These are phyloP conservation scores for Lasiosphaeriaceae sp. DNA, from an alignment of 495 filamentous ascomycete genomes.

Conservation along the genomic window DNA sequence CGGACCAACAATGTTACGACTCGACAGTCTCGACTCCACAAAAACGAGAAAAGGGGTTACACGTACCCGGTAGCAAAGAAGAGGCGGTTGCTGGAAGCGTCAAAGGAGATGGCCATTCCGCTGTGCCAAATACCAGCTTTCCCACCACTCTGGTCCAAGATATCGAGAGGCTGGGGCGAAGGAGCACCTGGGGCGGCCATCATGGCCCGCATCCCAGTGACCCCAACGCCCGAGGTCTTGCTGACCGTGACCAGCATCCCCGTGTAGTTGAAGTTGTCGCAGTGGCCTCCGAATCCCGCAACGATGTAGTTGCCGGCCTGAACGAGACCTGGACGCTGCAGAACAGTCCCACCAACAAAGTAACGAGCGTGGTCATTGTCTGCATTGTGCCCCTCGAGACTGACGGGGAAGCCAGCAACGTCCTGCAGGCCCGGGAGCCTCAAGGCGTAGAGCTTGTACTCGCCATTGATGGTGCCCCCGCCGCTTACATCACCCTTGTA, in stretches of 20 bases:
- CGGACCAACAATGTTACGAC: background rate
- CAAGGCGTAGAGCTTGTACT: slow-evolving; percentile 34
- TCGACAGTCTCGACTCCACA: too few species aligned
- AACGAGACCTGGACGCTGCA: slow-evolving; percentile 38
- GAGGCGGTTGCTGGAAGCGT: slow-evolving; percentile 25
- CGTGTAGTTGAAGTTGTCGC: slow-evolving; percentile 45
- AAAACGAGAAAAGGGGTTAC: background rate
- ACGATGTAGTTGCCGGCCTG: slow-evolving; percentile 27
- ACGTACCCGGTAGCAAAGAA: slow-evolving; percentile 37
- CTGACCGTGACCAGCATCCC: slow-evolving; percentile 35
- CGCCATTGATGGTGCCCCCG: slow-evolving; percentile 21
- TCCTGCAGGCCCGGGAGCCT: slow-evolving; percentile 29
- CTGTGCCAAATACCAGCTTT: slow-evolving; percentile 42
- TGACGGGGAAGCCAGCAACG: slow-evolving; percentile 31
- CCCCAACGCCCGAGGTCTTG: slow-evolving; percentile 21
- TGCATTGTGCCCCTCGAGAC: slow-evolving; percentile 34
- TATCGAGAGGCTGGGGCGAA: slow-evolving; percentile 21
- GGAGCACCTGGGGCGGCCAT: slow-evolving; percentile 16
- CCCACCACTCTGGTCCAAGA: slow-evolving; percentile 23
- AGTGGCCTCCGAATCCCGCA: slow-evolving; percentile 42
- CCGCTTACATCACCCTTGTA: slow-evolving; percentile 28
- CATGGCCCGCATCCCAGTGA: slow-evolving; percentile 11
- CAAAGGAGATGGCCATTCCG: slow-evolving; percentile 36
- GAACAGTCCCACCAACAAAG: slow-evolving; percentile 38
- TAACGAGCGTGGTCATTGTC: slow-evolving; percentile 36